These are phyloP conservation scores for Moringa oleifera DNA, from an alignment of 345 rosid species.

Conservation along the genomic window DNA sequence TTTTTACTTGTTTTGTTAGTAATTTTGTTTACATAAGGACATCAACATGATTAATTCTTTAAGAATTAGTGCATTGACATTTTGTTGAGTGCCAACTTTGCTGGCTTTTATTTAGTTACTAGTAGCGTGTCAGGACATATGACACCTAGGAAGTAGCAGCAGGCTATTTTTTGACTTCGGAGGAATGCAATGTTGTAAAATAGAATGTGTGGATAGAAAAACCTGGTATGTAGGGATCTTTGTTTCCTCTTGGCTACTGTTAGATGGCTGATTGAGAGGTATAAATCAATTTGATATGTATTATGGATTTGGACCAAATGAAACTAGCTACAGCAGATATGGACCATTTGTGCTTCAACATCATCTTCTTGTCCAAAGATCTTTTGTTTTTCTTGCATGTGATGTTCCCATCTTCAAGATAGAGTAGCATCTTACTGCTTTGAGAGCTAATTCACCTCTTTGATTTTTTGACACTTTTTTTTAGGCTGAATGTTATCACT, in stretches of 20 bases:
- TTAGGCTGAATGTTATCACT: slow-evolving; percentile 94
- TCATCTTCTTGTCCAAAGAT: not conserved
- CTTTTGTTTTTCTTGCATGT: not conserved
- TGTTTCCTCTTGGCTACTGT: not conserved
- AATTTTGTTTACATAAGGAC: too few relatives aligned
- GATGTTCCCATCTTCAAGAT: not conserved
- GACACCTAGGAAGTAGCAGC: not conserved
- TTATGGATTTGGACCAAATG: not conserved
- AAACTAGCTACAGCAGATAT: not conserved
- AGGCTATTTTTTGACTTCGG: not conserved
- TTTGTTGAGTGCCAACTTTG: not conserved
- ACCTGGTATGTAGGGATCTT: not conserved
- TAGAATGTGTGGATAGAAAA: not conserved
- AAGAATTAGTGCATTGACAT: not conserved
- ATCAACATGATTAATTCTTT: too few relatives aligned
- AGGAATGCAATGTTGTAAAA: not conserved
- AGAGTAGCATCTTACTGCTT: slow-evolving; percentile 8
- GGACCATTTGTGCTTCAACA: not conserved
- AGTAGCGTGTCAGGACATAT: too few relatives aligned
- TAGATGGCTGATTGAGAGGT: not conserved
- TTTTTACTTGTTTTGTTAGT: too few relatives aligned
- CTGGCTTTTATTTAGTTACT: too few relatives aligned
- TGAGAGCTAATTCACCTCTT: slow-evolving; percentile 1
- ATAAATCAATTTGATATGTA: not conserved
- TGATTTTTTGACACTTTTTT: slow-evolving; percentile 12